Evolutionary conservation across 768 basidiomycete species (phyloP), one percentile per base, ranked within the genome.

Genomic region (Boletus rubropictus): DNA sequence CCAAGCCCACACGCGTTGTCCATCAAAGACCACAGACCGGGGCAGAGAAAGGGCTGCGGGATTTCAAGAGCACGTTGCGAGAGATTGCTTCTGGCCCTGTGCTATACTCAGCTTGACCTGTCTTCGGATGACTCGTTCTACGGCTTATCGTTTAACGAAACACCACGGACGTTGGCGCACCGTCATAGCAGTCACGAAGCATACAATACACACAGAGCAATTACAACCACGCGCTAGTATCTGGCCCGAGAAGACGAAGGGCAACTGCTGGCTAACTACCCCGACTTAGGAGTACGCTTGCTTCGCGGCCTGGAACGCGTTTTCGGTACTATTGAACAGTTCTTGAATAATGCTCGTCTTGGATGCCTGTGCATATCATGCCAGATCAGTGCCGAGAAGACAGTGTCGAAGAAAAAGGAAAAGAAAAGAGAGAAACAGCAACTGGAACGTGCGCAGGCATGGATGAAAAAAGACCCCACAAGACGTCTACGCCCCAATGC

Each of bases 161-260:
- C n/a, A n/a, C n/a, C n/a, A n/a, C n/a, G n/a, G n/a, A n/a, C n/a
- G n/a, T n/a, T n/a, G n/a, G n/a, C n/a, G n/a, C n/a, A n/a, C n/a
- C n/a, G n/a, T n/a, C n/a, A n/a, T n/a, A n/a, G 32, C 32, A 12
- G 32, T 32, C 32, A 32, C n/a, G 29, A 5, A 12, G 14, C 12
- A 32, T 32, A n/a, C 32, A n/a, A 8, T 12, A 32, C 3, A n/a
- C n/a, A n/a, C 15, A 32, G 3, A 7, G n/a, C 32, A n/a, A 32
- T 15, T 32, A n/a, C 15, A 35, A 14, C 15, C 32, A 8, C 15
- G 15, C 32, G 15, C 32, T 32, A 32, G 31, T 10, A 80, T 36
- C 38, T 39, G n/a, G n/a, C n/a, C 15, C 24, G n/a, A 17, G 24
- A 25, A 15, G 10, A 25, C 33, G 10, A 6, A 21, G 18, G 12